Evolutionary conservation across 805 yeast species (phyloP).

Genomic region (Yarrowia sp.): DNA sequence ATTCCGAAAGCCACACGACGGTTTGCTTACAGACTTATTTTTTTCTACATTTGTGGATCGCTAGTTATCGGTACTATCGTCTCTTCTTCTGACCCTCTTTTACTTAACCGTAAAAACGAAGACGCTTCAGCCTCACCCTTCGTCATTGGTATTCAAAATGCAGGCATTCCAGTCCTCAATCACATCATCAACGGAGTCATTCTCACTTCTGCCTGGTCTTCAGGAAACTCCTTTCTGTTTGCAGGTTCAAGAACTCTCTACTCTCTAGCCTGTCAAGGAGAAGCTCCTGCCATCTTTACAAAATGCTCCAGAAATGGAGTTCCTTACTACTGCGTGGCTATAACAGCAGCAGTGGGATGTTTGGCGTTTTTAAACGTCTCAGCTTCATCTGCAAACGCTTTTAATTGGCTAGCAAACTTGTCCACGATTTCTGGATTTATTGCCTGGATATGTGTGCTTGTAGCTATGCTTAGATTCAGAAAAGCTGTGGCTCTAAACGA

Average conservation of each 20-base stretch:
- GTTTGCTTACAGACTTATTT: constrained; percentile 67
- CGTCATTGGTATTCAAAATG: constrained; percentile 55
- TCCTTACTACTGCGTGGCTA: constrained; percentile 67
- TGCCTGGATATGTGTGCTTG: constrained; percentile 56
- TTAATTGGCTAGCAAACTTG: constrained; percentile 64
- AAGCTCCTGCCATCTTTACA: constrained; percentile 65
- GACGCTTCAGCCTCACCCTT: constrained; percentile 69
- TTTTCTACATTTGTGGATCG: constrained; percentile 64
- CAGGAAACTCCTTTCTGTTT: constrained; percentile 58
- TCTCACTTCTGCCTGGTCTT: constrained; percentile 56
- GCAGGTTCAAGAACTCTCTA: constrained; percentile 61
- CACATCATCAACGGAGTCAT: constrained; percentile 54
- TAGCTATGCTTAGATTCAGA: constrained; percentile 61
- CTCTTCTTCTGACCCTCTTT: constrained; percentile 60
- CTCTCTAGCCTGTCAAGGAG: constrained; percentile 53
- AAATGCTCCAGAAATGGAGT: constrained; percentile 65
- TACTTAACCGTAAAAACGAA: constrained; percentile 48
- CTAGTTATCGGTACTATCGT: constrained; percentile 71
- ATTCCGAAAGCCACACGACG: constrained; percentile 74
- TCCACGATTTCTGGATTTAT: constrained; percentile 66
- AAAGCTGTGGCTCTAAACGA: constrained; percentile 55
- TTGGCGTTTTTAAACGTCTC: constrained; percentile 67
- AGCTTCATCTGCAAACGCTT: constrained; percentile 52
- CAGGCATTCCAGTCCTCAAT: constrained; percentile 53
- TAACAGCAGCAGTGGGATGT: constrained; percentile 59